Evolutionary conservation across 441 rosid species (phyloP).

Genomic region (Melastoma candidum): DNA sequence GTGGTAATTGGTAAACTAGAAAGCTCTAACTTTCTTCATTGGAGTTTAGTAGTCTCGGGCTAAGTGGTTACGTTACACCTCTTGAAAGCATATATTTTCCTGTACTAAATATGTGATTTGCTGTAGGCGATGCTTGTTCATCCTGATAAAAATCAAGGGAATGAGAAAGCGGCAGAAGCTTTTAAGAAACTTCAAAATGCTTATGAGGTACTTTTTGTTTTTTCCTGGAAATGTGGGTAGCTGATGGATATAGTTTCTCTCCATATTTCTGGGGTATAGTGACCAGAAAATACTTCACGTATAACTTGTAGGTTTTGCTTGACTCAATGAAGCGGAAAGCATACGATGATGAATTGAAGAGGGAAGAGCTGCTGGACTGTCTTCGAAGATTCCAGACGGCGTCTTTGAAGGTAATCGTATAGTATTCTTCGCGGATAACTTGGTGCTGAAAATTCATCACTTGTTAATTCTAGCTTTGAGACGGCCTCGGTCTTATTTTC

Average conservation of each 20-base stretch:
- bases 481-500: too few relatives aligned
- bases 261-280: too few relatives aligned
- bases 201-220: slow-evolving; percentile 54
- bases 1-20: too few relatives aligned
- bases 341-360: slow-evolving; percentile 79
- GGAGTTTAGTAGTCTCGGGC: too few relatives aligned
- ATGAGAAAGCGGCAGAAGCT: slow-evolving; percentile 96
- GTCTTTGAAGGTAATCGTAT: slow-evolving; percentile 51
- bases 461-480: too few relatives aligned
- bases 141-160: slow-evolving; percentile 98
- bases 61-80: too few relatives aligned
- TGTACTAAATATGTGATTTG: slow-evolving; percentile 3
- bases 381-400: slow-evolving; percentile 60
- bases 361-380: slow-evolving; percentile 73
- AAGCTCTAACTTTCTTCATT: too few relatives aligned
- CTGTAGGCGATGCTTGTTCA: slow-evolving; percentile 92
- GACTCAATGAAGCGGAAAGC: slow-evolving; percentile 76
- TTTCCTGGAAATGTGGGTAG: background rate
- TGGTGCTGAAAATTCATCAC: too few relatives aligned
- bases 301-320: slow-evolving; percentile 46
- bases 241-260: too few relatives aligned
- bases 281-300: too few relatives aligned
- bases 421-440: too few relatives aligned
- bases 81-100: too few relatives aligned
- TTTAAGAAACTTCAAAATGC: slow-evolving; percentile 98